These are phyloP conservation scores for Populus davidiana DNA, from an alignment of 345 rosid species.

Conservation along the genomic window DNA sequence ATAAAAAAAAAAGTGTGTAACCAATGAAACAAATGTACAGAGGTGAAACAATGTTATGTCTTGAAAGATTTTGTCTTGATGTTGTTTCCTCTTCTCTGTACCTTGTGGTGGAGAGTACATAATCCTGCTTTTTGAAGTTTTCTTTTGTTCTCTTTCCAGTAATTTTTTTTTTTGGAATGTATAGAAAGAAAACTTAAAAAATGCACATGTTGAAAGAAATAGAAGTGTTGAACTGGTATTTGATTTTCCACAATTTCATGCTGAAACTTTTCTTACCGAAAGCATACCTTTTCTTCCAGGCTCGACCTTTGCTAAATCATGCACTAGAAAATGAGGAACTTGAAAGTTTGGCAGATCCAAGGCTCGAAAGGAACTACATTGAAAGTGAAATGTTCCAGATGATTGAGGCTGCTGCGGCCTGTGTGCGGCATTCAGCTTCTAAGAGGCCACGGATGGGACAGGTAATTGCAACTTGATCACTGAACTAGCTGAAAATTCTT, in stretches of 20 bases:
- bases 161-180: not conserved
- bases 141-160: not conserved
- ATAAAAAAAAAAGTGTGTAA: not conserved
- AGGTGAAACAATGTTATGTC: conserved; percentile 1
- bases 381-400: conserved; percentile 69
- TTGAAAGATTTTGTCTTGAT: not conserved
- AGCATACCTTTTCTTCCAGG: conserved; percentile 41
- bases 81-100: not conserved
- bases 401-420: conserved; percentile 91
- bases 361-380: conserved; percentile 58
- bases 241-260: not conserved
- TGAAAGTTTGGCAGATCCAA: conserved; percentile 64
- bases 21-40: not conserved
- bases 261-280: conserved; percentile 6
- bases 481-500: not conserved
- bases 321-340: conserved; percentile 63
- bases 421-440: conserved; percentile 82
- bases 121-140: not conserved
- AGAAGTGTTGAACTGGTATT: not conserved
- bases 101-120: not conserved
- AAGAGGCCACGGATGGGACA: conserved; percentile 95
- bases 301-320: conserved; percentile 80
- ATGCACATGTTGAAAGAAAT: not conserved
- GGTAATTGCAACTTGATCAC: conserved; percentile 35
- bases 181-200: not conserved